Evolutionary conservation across 768 basidiomycete species (phyloP), one percentile per base, ranked within the genome.

Genomic region (Terana coerulea): DNA sequence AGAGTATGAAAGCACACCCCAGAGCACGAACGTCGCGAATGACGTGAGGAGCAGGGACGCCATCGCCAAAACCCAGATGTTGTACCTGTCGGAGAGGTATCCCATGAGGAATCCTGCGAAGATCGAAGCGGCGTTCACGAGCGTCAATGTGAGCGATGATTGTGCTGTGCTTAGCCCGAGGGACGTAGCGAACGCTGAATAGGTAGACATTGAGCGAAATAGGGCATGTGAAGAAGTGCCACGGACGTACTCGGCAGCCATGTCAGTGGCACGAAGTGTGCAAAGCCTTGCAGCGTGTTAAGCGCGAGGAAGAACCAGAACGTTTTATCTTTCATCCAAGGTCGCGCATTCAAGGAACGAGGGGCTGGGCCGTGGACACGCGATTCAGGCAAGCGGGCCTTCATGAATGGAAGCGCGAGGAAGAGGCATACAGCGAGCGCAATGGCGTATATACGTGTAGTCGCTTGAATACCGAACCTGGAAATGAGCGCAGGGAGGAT

Each of bases 1-100:
- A 25, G 53, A 54, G 21, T 56, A 36, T 2, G 64, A 61, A 1
- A 63, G 29, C 3, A 64, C 50, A 22, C 69, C 68, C 69, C 67
- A 70, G 12, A 69, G 47, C 14, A 68, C 53, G 56, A 69, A 68
- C 0, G 66, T 64, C 29, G 55, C 53, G 15, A 67, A 33, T 26
- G 63, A 67, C 4, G 61, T 59, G 9, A 48, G 39, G 12, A 54
- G 15, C 4, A 64, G 54, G 10, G 59, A 62, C 25, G 45, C n/a
- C 54, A 62, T 19, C 37, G 63, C 59, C 46, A 59, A 41, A 14
- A 36, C 29, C 62, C 59, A 60, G 14, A 63, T 53, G 25, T 57
- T 49, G 33, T 61, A 54, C 11, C 33, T 47, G 47, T 63, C 62
- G n/a, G 58, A 53, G 15, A 64, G 46, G 21, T 30, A 33, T 10